Evolutionary conservation across 495 filamentous ascomycete genomes (phyloP).

Genomic region (Penicillium turbatum): DNA sequence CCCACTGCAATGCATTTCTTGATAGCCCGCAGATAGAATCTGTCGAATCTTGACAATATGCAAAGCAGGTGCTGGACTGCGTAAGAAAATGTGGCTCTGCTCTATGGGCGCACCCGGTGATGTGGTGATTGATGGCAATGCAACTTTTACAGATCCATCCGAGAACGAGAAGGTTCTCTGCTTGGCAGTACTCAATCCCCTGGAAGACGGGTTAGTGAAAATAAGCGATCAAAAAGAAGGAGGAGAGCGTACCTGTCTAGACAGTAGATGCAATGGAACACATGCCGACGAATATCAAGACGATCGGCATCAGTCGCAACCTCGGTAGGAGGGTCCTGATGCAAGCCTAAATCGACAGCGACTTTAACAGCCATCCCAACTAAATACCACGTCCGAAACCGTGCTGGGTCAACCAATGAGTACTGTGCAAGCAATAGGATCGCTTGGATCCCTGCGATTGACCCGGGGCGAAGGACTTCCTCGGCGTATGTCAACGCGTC

Average conservation of each 20-base stretch:
- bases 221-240: neutral
- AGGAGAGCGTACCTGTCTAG: slow-evolving; percentile 64
- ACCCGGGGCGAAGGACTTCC: slow-evolving; percentile 75
- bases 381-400: slow-evolving; percentile 87
- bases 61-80: slow-evolving; percentile 47
- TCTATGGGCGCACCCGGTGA: slow-evolving; percentile 33
- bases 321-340: slow-evolving; percentile 77
- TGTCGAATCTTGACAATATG: slow-evolving; percentile 72
- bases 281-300: slow-evolving; percentile 69
- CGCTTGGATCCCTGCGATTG: slow-evolving; percentile 75
- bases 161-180: slow-evolving; percentile 84
- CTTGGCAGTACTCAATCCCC: slow-evolving; percentile 75
- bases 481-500: slow-evolving; percentile 73
- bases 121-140: slow-evolving; percentile 41
- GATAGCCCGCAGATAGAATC: slow-evolving; percentile 77
- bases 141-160: slow-evolving; percentile 77
- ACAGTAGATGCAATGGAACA: slow-evolving; percentile 83
- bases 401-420: slow-evolving; percentile 77
- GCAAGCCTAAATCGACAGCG: slow-evolving; percentile 80
- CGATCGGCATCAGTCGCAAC: slow-evolving; percentile 55
- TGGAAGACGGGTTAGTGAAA: slow-evolving; percentile 27
- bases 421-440: slow-evolving; percentile 82
- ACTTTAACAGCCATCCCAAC: slow-evolving; percentile 82
- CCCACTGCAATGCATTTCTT: slow-evolving; percentile 70
- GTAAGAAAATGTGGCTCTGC: slow-evolving; percentile 43